A percentile compares a stretch with the other conserved stretches of the same genome.
Evolutionary conservation across 2,329 filamentous ascomycete genomes (phyloP).

Genomic region (Pezicula neosporulosa): DNA sequence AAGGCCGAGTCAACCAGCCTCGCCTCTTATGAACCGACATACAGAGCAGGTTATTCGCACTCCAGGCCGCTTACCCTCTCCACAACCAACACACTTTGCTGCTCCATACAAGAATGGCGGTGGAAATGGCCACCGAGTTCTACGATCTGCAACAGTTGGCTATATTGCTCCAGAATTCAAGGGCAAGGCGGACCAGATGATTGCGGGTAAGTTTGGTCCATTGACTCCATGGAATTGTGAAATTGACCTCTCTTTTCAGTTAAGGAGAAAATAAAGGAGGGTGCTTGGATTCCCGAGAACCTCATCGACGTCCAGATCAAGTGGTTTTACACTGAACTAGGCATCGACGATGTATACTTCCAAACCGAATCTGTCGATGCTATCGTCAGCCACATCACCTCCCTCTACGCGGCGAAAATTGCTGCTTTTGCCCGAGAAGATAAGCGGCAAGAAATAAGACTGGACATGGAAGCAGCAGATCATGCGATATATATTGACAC

Average conservation of each 20-base stretch:
- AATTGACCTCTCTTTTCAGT: constrained; percentile 18
- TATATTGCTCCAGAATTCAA: constrained; percentile 94
- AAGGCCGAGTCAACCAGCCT: not conserved
- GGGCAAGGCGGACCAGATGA: constrained; percentile 90
- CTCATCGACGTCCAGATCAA: constrained; percentile 82
- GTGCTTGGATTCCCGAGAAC: constrained; percentile 77
- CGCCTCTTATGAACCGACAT: constrained; percentile 7
- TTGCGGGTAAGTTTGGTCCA: constrained; percentile 54
- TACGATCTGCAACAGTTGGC: constrained; percentile 87
- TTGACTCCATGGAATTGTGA: not conserved
- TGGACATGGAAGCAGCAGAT: constrained; percentile 92
- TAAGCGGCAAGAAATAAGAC: constrained; percentile 87
- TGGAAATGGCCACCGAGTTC: constrained; percentile 59
- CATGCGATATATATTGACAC: constrained; percentile 99
- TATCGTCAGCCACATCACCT: constrained; percentile 92
- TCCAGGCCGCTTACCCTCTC: constrained; percentile 56
- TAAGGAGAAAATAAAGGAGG: constrained; percentile 70
- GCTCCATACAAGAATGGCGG: constrained; percentile 60
- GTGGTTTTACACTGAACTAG: constrained; percentile 98
- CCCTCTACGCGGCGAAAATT: constrained; percentile 94
- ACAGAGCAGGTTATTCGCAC: constrained; percentile 24
- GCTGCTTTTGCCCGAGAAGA: constrained; percentile 91
- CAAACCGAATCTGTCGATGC: constrained; percentile 81
- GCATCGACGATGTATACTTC: constrained; percentile 99
- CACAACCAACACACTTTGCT: constrained; percentile 82